phyloP scores from a whole-genome alignment of 2,329 filamentous ascomycete species.

The Fusarium subglutinans region DNA sequence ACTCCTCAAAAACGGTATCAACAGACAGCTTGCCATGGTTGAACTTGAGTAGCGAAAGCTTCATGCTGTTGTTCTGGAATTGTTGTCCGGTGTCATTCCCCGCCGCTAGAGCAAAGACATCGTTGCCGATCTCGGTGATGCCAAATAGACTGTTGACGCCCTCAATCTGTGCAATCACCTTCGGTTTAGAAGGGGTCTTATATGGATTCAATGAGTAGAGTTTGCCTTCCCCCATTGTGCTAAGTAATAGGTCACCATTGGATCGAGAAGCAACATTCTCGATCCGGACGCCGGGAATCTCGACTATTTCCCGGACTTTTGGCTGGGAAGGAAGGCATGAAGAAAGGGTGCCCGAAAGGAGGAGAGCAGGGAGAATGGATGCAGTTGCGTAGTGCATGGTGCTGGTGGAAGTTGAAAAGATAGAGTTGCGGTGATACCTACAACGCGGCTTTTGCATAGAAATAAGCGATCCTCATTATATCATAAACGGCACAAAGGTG shows the following conservation, averaged over 20 bases:
- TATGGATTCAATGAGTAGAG: not conserved
- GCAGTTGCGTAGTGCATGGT: not conserved
- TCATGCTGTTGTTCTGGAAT: not conserved
- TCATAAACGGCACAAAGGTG: not conserved
- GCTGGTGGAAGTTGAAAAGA: not conserved
- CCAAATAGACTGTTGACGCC: not conserved
- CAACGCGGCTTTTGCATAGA: not conserved
- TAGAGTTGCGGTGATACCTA: not conserved
- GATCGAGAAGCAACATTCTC: conserved; percentile 1
- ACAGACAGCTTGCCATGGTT: not conserved
- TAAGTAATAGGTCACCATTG: conserved; percentile 13
- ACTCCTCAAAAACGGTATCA: not conserved
- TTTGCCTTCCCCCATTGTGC: not conserved
- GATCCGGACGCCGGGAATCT: not conserved
- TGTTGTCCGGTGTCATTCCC: not conserved
- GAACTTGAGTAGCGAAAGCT: not conserved
- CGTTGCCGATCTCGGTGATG: not conserved
- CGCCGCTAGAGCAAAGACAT: not conserved
- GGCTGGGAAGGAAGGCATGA: not conserved
- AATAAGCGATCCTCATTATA: not conserved
- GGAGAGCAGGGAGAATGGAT: not conserved
- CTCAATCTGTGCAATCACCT: not conserved
- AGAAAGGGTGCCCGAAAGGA: not conserved
- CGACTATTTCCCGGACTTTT: not conserved
- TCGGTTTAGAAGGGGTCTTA: fast-evolving